Conservation (phyloP, 441 rosid species). For the Pelargonium myrrhifolium region DNA sequence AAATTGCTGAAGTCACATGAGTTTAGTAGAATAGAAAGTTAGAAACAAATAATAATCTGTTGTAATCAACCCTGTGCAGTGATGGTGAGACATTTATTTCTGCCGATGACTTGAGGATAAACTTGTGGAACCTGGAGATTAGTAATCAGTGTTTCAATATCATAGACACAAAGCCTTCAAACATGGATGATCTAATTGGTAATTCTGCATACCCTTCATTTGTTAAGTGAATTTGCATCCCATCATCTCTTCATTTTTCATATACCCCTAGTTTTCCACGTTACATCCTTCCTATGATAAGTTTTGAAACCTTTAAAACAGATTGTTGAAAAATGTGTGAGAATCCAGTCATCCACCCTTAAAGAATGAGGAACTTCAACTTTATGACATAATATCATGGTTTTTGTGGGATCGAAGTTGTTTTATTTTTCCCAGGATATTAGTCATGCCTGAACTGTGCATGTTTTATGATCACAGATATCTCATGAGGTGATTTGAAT, state of each 20-base stretch:
- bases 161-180: conserved; percentile 60
- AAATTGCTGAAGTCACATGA: background rate
- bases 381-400: background rate
- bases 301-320: too few species aligned
- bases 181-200: conserved; percentile 78
- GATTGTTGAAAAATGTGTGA: background rate
- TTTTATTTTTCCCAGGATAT: background rate
- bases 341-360: background rate
- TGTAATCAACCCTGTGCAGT: conserved; percentile 34
- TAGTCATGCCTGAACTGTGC: too few species aligned
- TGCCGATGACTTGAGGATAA: conserved; percentile 68
- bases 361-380: background rate
- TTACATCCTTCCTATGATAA: too few species aligned
- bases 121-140: conserved; percentile 68
- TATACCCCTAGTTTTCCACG: background rate
- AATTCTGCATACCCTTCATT: conserved; percentile 15
- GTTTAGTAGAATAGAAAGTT: background rate
- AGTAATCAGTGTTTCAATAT: conserved; percentile 62
- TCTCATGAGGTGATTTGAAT: too few species aligned
- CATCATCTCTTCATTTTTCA: background rate
- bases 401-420: background rate
- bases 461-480: too few species aligned
- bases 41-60: conserved; percentile 13
- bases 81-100: conserved; percentile 77
- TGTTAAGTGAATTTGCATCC: background rate